phyloP scores from a whole-genome alignment of 352 stramenopile genomes.

The Pythium phragmitis region DNA sequence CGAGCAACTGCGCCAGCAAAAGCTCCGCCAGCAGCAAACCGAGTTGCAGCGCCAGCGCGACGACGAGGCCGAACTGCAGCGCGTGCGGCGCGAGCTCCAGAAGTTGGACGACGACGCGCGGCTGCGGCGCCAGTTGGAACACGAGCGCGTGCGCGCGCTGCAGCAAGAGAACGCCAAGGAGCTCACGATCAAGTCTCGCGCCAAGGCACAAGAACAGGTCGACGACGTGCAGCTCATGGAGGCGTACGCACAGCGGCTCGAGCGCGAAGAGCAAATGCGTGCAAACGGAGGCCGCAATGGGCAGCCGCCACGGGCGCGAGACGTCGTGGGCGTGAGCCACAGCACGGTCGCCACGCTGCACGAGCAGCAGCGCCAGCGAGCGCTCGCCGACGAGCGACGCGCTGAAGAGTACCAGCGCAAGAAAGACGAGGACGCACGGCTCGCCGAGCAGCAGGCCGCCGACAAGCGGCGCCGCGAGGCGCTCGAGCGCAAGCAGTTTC shows the following conservation, averaged over 20 bases:
- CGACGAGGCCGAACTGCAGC: constrained; percentile 52
- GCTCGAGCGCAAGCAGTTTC: constrained; percentile 54
- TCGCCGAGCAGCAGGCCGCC: constrained; percentile 34
- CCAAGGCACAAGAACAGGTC: constrained; percentile 44
- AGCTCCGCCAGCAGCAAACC: constrained; percentile 34
- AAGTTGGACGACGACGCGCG: constrained; percentile 44
- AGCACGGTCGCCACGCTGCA: constrained; percentile 45
- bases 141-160: constrained; percentile 50
- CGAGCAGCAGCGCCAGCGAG: constrained; percentile 47
- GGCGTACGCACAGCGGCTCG: constrained; percentile 56
- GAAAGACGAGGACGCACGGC: constrained; percentile 38
- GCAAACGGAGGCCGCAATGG: constrained; percentile 37
- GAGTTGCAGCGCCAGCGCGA: constrained; percentile 38
- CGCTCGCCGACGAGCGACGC: constrained; percentile 50
- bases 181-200: constrained; percentile 38
- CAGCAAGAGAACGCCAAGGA: constrained; percentile 50
- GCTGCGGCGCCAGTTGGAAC: constrained; percentile 37
- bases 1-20: constrained; percentile 58
- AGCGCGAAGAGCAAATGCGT: constrained; percentile 55
- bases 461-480: constrained; percentile 44
- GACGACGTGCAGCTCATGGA: constrained; percentile 74
- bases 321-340: constrained; percentile 32
- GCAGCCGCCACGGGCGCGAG: constrained; percentile 40
- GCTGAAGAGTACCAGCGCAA: constrained; percentile 65
- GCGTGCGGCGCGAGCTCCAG: constrained; percentile 51